Evolutionary conservation across 2,329 filamentous ascomycete genomes (phyloP), one percentile per base, ranked within the genome.

Genomic region (Microsporum ferrugineum): DNA sequence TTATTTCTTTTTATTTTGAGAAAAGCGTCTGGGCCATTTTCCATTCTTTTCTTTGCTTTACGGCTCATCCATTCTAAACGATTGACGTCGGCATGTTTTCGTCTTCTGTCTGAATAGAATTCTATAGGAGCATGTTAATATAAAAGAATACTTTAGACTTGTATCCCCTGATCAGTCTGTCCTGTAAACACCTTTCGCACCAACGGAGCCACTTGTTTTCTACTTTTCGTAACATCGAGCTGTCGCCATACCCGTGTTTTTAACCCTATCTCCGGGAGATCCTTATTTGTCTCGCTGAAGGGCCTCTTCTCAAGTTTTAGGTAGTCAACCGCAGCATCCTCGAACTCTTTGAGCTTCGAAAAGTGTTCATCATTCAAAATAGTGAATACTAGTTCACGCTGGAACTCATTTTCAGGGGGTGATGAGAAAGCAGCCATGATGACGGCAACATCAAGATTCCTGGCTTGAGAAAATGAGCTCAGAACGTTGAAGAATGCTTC

Each of bases 151-250:
- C 45, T 51, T 51, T 10, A 51, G 17, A 51, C 14, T 31, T 51
- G 12, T 23, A 7, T 12, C 23, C 23, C 43, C 27, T 47, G 17
- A 47, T 59, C 43, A 60, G 17, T 10, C 5, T 27, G 5, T 12
- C 53, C 57, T 33, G 60, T 27, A 23, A 64, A 56, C 1, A 77
- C 77, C 64, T 78, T 75, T 64, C 83, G 77, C 58, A 86, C 66
- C 68, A 86, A 67, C 59, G 84, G 84, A 14, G 79, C 84, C 57
- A 86, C 82, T 72, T 82, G 80, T 71, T 87, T 87, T 64, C 84
- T 77, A 68, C 83, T 86, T 63, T 82, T 81, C 53, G 77, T 77
- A 49, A 83, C 72, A 63, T 84, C 78, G 14, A 72, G 73, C 70
- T 86, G 83, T 65, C 76, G 72, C 83, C 83, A 86, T 3, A 82